Evolutionary conservation across 176 grass and related monocot genomes (phyloP).

Genomic region (Calamus simplicifolius): DNA sequence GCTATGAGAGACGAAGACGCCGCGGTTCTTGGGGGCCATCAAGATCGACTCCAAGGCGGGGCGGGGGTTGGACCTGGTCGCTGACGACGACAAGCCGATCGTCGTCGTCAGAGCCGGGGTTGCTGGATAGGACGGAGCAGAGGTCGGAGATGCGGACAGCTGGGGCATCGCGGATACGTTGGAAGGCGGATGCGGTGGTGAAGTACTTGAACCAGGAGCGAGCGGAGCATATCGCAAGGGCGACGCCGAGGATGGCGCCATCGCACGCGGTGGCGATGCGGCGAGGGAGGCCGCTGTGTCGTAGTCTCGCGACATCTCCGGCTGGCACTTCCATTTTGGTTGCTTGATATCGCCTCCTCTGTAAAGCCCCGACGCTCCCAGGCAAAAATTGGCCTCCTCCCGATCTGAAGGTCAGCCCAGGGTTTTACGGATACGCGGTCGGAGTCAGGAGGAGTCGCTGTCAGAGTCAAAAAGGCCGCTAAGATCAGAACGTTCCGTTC

Average conservation of each 20-base stretch:
- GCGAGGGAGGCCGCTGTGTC: slow-evolving; percentile 50
- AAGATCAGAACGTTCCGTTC: too few relatives aligned
- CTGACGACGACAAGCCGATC: slow-evolving; percentile 35
- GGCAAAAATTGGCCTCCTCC: too few relatives aligned
- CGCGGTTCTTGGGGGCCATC: slow-evolving; percentile 1
- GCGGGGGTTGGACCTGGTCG: slow-evolving; percentile 42
- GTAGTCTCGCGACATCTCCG: slow-evolving; percentile 40
- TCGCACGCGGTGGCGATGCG: slow-evolving; percentile 59
- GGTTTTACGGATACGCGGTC: too few relatives aligned
- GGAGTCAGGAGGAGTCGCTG: too few relatives aligned
- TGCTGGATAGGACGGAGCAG: slow-evolving; percentile 35
- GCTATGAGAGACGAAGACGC: slow-evolving; percentile 34
- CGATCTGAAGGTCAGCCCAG: too few relatives aligned
- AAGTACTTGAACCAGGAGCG: slow-evolving; percentile 68
- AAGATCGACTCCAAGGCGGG: slow-evolving; percentile 11
- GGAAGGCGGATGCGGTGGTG: slow-evolving; percentile 39
- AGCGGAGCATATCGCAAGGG: slow-evolving; percentile 41
- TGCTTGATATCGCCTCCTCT: too few relatives aligned
- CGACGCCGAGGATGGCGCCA: slow-evolving; percentile 65
- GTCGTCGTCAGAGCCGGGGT: background rate
- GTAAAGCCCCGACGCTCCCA: too few relatives aligned
- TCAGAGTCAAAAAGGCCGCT: too few relatives aligned
- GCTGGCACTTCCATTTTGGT: too few relatives aligned
- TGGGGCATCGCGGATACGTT: slow-evolving; percentile 50
- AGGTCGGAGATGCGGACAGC: slow-evolving; percentile 39